These are phyloP conservation scores for Alternaria tenuissima DNA, from an alignment of 2,329 filamentous ascomycete genomes.

Conservation along the genomic window DNA sequence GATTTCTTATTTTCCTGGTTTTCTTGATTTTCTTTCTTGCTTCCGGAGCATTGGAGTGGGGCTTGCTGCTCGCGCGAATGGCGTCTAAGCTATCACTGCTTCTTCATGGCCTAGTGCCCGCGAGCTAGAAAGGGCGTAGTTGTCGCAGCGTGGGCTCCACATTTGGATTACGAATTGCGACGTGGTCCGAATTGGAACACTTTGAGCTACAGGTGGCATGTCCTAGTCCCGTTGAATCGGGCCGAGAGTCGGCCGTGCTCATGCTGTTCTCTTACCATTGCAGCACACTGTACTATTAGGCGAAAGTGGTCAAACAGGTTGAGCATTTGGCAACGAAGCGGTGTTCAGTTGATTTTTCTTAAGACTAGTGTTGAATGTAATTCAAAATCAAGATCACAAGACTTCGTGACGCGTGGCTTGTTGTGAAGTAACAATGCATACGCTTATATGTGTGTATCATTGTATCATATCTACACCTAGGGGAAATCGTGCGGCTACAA, in stretches of 20 bases:
- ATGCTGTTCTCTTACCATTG: not conserved
- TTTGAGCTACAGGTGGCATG: not conserved
- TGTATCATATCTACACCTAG: not conserved
- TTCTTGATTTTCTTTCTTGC: not conserved
- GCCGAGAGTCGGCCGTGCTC: not conserved
- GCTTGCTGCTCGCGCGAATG: not conserved
- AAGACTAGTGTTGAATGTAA: not conserved
- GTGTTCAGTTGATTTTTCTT: not conserved
- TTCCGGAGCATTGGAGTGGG: not conserved
- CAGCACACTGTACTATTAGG: not conserved
- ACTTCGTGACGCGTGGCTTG: not conserved
- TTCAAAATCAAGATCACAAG: not conserved
- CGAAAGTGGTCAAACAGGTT: not conserved
- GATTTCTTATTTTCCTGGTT: not conserved
- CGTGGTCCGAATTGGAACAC: constrained; percentile 4
- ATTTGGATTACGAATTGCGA: not conserved
- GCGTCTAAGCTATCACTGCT: not conserved
- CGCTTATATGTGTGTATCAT: not conserved
- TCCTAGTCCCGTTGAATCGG: not conserved
- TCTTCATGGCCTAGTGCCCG: not conserved
- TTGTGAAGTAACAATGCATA: not conserved
- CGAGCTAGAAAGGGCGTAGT: not conserved
- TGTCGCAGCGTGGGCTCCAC: not conserved
- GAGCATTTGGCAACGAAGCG: not conserved
- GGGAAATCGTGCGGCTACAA: not conserved